phyloP scores from a whole-genome alignment of 2,329 filamentous ascomycete species.

The Dothistroma pini region DNA sequence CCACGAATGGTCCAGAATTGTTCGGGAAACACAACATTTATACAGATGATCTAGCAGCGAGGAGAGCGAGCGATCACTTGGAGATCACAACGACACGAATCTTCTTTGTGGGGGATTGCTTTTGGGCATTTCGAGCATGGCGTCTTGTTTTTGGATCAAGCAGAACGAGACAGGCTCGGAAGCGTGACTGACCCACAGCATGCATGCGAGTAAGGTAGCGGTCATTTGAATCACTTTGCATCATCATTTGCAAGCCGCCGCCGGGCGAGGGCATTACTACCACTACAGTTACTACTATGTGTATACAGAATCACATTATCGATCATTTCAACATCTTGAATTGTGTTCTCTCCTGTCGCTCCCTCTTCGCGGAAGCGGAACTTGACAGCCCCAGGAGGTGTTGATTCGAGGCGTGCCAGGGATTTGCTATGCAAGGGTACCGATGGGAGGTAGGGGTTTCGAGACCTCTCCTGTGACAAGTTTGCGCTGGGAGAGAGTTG shows the following conservation, averaged over 20 bases:
- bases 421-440: background rate
- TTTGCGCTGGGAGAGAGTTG: background rate
- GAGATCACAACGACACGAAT: background rate
- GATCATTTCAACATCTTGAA: background rate
- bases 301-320: background rate
- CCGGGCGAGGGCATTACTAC: background rate
- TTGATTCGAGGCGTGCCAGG: background rate
- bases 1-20: background rate
- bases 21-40: background rate
- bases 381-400: background rate
- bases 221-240: background rate
- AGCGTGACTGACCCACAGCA: background rate
- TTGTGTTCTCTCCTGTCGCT: background rate
- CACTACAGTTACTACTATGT: background rate
- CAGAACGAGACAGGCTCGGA: background rate
- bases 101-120: background rate
- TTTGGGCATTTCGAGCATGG: background rate
- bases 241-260: too few relatives aligned
- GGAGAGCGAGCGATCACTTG: slow-evolving; percentile 1
- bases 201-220: background rate
- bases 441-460: background rate
- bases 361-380: background rate
- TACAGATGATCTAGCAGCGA: background rate
- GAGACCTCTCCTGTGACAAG: background rate
- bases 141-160: background rate